Evolutionary conservation across 805 yeast genomes (phyloP), one percentile per base, ranked within the genome.

Genomic region (Candida stauntonica): DNA sequence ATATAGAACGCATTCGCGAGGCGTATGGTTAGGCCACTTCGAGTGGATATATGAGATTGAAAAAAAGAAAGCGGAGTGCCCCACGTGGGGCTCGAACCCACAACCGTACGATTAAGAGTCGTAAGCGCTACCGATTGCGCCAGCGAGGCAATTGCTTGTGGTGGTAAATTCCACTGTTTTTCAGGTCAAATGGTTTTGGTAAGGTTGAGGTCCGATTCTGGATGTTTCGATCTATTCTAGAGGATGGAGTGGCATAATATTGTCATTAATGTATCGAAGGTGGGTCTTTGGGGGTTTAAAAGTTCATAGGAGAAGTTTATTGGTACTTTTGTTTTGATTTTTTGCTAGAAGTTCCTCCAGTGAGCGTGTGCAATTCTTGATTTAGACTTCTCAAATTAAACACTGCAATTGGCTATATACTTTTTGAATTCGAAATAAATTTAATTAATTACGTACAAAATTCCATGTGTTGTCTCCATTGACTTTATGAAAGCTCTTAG

Each of bases 31-130:
- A 7, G 24, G 24, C 24, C 24, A 21, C 24, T 7, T 21, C 11
- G 24, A n/a, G 7, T 21, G 24, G 11, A 21, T 7, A 21, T 8
- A 21, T 11, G 24, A 21, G 11, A 21, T 13, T n/a, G 27, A 19
- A 33, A 37, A 41, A 38, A 37, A 29, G 36, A 36, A 41, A 38
- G 29, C 29, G 35, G 26, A 36, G 17, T 46, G 60, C 60, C 57
- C 58, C 47, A 55, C 60, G 60, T 47, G 60, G 60, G 60, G 60
- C 60, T 55, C 60, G 60, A 55, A 55, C 60, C 60, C 60, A 48
- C 60, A 55, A 51, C 60, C 60, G 54, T 53, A 51, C 57, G 60
- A 55, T 55, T 55, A 55, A 55, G 60, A 55, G 60, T 55, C 60
- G 57, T 51, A 52, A 47, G 60, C 60, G 58, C 60, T 55, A 55